phyloP scores from a whole-genome alignment of 1,284 basidiomycete species.

The Leccinum subatratum region DNA sequence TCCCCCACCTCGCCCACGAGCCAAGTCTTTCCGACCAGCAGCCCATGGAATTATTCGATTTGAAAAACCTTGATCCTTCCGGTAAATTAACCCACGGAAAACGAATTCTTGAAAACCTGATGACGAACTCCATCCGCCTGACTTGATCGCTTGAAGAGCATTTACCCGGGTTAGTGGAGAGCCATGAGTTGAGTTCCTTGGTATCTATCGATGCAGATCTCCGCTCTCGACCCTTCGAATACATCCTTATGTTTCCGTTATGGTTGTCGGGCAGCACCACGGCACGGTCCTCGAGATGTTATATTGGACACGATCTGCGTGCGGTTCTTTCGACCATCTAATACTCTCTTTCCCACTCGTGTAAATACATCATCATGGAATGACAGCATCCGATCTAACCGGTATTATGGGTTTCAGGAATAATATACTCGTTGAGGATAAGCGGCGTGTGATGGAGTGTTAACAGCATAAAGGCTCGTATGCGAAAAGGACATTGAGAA shows the following conservation, averaged over 20 bases:
- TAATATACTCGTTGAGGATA: neutral
- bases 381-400: neutral
- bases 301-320: neutral
- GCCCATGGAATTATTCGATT: neutral
- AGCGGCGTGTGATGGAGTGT: neutral
- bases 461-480: neutral
- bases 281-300: neutral
- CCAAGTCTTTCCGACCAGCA: neutral
- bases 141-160: neutral
- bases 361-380: constrained; percentile 1
- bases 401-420: neutral
- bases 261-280: neutral
- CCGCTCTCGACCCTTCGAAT: neutral
- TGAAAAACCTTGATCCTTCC: neutral
- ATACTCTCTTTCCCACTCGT: neutral
- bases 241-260: neutral
- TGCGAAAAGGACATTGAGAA: constrained; percentile 5
- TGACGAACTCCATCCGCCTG: neutral
- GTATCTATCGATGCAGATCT: neutral
- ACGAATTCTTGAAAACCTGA: neutral
- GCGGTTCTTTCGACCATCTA: neutral
- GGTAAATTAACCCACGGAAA: neutral
- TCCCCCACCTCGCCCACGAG: neutral
- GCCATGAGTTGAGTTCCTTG: no score
- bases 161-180: neutral